Percentiles rank a stretch among this genome's conserved stretches.
These are phyloP conservation scores for Micractinium sp. DNA, from an alignment of 139 green algal species.

Conservation along the genomic window DNA sequence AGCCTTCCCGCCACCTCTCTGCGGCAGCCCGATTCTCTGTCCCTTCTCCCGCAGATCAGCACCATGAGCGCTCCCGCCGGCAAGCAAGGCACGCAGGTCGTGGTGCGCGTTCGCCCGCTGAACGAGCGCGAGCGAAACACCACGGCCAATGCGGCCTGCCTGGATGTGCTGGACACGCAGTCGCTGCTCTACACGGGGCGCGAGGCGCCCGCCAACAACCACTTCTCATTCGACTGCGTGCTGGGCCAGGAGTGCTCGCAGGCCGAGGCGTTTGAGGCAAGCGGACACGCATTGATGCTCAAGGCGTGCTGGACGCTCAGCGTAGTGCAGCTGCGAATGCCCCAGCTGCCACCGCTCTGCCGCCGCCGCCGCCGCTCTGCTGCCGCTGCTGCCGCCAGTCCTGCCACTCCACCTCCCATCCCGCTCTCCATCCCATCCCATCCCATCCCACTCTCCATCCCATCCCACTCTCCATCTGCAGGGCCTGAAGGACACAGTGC, in stretches of 20 bases:
- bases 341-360: no score
- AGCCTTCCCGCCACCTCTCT: no score
- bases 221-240: constrained; percentile 64
- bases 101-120: constrained; percentile 6
- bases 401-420: not conserved
- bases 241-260: constrained; percentile 51
- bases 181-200: constrained; percentile 6
- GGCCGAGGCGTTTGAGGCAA: constrained; percentile 40
- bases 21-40: no score
- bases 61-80: not conserved
- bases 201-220: not conserved
- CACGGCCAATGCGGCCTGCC: not conserved
- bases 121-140: not conserved
- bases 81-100: constrained; percentile 1
- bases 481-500: constrained; percentile 56
- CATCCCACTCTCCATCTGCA: constrained; percentile 31
- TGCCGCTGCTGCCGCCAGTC: not conserved
- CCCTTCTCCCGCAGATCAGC: no score
- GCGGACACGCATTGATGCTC: not conserved
- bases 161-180: not conserved
- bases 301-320: not conserved
- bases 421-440: not conserved
- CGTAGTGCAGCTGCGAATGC: not conserved
- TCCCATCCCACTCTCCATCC: not conserved
- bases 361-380: not conserved